Conservation (phyloP, 2,329 filamentous ascomycete genomes). For the Colletotrichum scovillei region DNA sequence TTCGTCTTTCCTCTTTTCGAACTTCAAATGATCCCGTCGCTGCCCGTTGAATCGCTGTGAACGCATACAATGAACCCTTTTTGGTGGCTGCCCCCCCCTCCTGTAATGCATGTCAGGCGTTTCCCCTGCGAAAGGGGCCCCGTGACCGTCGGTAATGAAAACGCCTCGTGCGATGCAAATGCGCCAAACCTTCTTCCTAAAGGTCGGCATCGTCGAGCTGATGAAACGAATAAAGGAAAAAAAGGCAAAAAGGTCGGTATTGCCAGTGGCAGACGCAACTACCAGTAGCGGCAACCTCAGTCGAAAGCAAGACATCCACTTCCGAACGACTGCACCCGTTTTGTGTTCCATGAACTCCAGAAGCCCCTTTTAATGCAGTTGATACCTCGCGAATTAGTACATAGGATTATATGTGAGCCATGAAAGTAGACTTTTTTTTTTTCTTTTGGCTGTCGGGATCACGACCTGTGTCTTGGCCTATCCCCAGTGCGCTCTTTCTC, state of each 20-base stretch:
- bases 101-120: conserved; percentile 20
- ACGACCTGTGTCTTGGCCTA: conserved; percentile 22
- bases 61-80: conserved; percentile 4
- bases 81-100: conserved; percentile 1
- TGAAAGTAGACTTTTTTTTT: conserved; percentile 1
- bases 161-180: conserved; percentile 32
- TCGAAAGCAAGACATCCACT: background rate
- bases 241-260: background rate
- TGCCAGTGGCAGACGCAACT: background rate
- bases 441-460: background rate
- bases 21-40: background rate
- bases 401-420: conserved; percentile 24
- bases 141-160: conserved; percentile 22
- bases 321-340: conserved; percentile 11
- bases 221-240: background rate
- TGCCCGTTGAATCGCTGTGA: background rate
- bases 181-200: conserved; percentile 7
- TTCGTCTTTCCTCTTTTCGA: background rate
- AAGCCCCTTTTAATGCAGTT: conserved; percentile 32
- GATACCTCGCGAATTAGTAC: conserved; percentile 31
- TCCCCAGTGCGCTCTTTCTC: conserved; percentile 51
- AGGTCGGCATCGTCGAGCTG: background rate
- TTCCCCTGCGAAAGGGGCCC: background rate
- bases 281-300: background rate
- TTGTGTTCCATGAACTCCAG: conserved; percentile 26